Percentiles rank a stretch among this genome's conserved stretches.
phyloP scores from a whole-genome alignment of 2,329 filamentous ascomycete species.

The Thelonectria rubi region DNA sequence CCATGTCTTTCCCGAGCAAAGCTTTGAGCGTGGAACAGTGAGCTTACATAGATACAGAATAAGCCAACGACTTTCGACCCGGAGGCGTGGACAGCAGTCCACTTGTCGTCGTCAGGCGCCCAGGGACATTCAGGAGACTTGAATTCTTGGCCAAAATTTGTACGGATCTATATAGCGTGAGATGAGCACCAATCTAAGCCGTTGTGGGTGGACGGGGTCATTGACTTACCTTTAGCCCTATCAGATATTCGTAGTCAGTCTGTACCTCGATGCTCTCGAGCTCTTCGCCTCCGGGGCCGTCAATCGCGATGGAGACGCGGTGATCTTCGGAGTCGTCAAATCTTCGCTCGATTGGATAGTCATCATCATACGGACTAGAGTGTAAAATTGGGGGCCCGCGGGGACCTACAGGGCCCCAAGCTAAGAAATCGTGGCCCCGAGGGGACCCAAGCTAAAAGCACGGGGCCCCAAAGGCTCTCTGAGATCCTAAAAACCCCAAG shows the following conservation, averaged over 20 bases:
- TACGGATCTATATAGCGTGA: slow-evolving; percentile 11
- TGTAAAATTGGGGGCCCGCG: too few relatives aligned
- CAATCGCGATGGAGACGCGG: neutral
- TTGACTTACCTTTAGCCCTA: slow-evolving; percentile 25
- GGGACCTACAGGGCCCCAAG: too few relatives aligned
- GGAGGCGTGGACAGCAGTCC: too few relatives aligned
- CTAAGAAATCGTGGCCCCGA: too few relatives aligned
- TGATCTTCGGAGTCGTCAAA: neutral
- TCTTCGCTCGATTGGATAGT: neutral
- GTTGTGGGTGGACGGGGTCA: neutral
- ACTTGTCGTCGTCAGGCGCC: too few relatives aligned
- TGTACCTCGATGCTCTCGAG: slow-evolving; percentile 17
- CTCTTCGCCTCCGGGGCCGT: slow-evolving; percentile 23
- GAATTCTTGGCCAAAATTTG: slow-evolving; percentile 14
- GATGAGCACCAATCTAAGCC: neutral
- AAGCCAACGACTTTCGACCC: too few relatives aligned
- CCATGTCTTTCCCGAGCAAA: too few relatives aligned
- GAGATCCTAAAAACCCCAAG: too few relatives aligned
- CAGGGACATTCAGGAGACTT: neutral
- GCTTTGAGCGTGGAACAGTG: neutral
- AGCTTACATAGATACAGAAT: too few relatives aligned
- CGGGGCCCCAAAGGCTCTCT: too few relatives aligned
- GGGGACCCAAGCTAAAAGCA: too few relatives aligned
- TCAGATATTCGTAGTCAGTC: neutral
- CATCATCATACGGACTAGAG: too few relatives aligned